Evolutionary conservation across 495 filamentous ascomycete genomes (phyloP).

Genomic region (Aspergillus carlsbadensis): DNA sequence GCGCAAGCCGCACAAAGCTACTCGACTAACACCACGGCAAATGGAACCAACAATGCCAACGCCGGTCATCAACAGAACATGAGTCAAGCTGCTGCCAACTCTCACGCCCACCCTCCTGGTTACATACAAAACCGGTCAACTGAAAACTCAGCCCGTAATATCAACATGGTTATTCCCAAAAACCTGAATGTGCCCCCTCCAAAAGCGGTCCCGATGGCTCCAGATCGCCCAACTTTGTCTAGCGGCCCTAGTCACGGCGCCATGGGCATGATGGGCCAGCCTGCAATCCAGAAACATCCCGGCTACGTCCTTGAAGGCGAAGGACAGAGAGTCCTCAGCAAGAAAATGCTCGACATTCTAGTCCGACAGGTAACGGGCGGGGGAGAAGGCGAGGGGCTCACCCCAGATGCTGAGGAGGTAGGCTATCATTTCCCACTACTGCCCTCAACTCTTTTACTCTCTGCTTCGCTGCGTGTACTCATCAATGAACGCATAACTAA

Average conservation of each 20-base stretch:
- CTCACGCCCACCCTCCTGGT: constrained; percentile 54
- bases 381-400: constrained; percentile 66
- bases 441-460: background rate
- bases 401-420: constrained; percentile 95
- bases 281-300: constrained; percentile 77
- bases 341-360: constrained; percentile 94
- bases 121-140: constrained; percentile 48
- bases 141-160: constrained; percentile 48
- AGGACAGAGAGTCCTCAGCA: constrained; percentile 83
- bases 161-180: constrained; percentile 76
- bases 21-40: constrained; percentile 41
- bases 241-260: constrained; percentile 70
- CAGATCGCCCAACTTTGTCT: constrained; percentile 72
- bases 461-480: background rate
- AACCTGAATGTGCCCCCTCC: constrained; percentile 68
- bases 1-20: constrained; percentile 59
- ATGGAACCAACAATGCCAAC: constrained; percentile 30
- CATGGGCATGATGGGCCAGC: constrained; percentile 80
- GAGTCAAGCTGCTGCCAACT: constrained; percentile 31
- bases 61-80: constrained; percentile 35
- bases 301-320: constrained; percentile 83
- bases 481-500: constrained; percentile 11
- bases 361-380: constrained; percentile 90
- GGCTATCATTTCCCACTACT: constrained; percentile 17
- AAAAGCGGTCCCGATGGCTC: constrained; percentile 66